phyloP scores from a whole-genome alignment of 495 filamentous ascomycete species.

The Tuber melanosporum region DNA sequence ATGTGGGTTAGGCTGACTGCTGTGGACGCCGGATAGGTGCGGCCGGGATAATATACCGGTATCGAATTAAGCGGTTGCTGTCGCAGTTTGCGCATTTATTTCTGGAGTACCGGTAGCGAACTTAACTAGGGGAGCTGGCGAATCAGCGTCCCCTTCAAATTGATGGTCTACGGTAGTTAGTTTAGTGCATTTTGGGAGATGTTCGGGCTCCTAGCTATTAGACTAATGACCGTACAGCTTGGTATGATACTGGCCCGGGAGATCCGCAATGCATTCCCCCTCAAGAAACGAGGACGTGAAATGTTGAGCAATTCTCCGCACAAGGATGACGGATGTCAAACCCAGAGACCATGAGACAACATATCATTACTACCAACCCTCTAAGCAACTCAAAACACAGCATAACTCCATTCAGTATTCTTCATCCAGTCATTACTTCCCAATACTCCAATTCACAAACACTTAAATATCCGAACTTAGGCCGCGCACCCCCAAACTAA shows the following conservation, averaged over 20 bases:
- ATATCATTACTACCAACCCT: background rate
- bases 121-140: background rate
- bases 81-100: background rate
- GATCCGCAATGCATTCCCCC: background rate
- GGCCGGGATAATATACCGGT: too few species aligned
- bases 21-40: too few species aligned
- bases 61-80: too few species aligned
- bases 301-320: background rate
- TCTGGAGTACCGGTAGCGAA: too few species aligned
- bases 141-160: background rate
- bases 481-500: background rate
- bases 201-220: background rate
- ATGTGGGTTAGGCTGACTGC: too few species aligned
- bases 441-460: background rate
- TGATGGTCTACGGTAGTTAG: background rate
- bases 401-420: background rate
- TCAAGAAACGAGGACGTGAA: background rate
- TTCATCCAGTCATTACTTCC: background rate
- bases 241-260: background rate
- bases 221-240: background rate
- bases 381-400: background rate
- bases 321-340: background rate
- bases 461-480: background rate
- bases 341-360: background rate
- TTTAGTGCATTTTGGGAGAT: background rate